Conservation (phyloP, 2,329 filamentous ascomycete species). For the Talaromyces islandicus region DNA sequence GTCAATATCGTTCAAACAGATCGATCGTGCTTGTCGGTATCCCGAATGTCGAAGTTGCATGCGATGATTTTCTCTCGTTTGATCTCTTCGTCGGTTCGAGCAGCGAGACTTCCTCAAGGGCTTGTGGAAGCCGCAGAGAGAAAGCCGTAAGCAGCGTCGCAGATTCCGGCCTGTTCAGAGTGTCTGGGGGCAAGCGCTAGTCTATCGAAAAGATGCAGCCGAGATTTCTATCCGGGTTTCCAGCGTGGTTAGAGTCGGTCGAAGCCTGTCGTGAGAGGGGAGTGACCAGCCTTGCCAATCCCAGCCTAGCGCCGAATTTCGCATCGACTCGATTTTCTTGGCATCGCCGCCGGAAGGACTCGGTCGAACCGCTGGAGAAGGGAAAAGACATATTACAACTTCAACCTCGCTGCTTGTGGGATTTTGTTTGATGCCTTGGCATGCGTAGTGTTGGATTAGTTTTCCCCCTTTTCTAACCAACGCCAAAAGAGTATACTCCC, state of each 20-base stretch:
- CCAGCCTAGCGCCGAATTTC: slow-evolving; percentile 17
- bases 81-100: neutral
- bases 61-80: neutral
- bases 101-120: neutral
- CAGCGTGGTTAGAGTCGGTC: slow-evolving; percentile 14
- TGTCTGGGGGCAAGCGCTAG: slow-evolving; percentile 10
- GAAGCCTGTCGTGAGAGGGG: slow-evolving; percentile 21
- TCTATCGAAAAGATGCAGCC: slow-evolving; percentile 18
- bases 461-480: neutral
- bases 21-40: slow-evolving; percentile 6
- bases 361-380: neutral
- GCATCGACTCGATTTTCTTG: slow-evolving; percentile 15
- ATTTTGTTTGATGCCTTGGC: neutral
- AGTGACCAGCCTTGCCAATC: slow-evolving; percentile 19
- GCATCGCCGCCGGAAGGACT: slow-evolving; percentile 8
- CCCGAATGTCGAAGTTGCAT: neutral
- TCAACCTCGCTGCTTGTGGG: neutral
- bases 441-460: neutral
- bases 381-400: neutral
- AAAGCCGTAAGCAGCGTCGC: neutral
- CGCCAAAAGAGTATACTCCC: neutral
- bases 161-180: neutral
- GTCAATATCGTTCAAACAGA: slow-evolving; percentile 2
- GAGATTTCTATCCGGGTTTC: slow-evolving; percentile 10
- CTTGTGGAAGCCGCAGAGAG: neutral